Evolutionary conservation across 2,329 filamentous ascomycete genomes (phyloP), one percentile per base, ranked within the genome.

Genomic region (Pyrenochaeta sp.): DNA sequence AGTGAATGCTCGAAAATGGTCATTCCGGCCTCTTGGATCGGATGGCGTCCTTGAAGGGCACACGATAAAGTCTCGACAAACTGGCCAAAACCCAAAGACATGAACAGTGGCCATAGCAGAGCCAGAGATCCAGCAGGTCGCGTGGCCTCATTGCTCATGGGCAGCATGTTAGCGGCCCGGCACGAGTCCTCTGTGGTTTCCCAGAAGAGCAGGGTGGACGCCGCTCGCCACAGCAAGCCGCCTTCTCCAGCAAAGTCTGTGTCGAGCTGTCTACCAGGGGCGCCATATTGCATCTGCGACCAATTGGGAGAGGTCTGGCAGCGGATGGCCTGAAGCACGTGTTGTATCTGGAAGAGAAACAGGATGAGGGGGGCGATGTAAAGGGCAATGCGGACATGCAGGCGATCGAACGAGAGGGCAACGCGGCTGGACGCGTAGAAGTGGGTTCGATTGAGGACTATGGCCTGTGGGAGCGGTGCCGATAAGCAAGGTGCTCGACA

Each of bases 1-100:
- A 99, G 78, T 0, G 92, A 96, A 65, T 96, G 92, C 68, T 99
- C 94, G 61, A 97, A 96, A 2, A 96, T 82, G 0, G 92, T 96
- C 89, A 97, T 96, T 13, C 91, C 92, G 1, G 90, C 95, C 72
- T 97, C 94, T 0, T 89, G 87, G 51, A 88, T 83, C 0, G 90
- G 82, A 2, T 84, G 82, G 2, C 88, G 84, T 21, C 93, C 93
- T 68, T 96, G 90, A 6, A 97, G 81, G 7, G 93, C 90, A 68
- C 90, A 96, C 3, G 88, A 87, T 7, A 97, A 74, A 0, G 90
- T 94, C 71, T 97, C 94, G 14, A 96, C 75, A 58, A 97, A 93
- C 65, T 96, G 90, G 57, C 90, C 92, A 2, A 86, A 72, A 51
- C 82, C 84, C 7, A 87, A 63, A 0, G 83, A 85, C 27, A 87